A percentile compares a stretch with the other conserved stretches of the same genome.
Conservation (phyloP, 2,329 filamentous ascomycete genomes). For the Phoma sp. region DNA sequence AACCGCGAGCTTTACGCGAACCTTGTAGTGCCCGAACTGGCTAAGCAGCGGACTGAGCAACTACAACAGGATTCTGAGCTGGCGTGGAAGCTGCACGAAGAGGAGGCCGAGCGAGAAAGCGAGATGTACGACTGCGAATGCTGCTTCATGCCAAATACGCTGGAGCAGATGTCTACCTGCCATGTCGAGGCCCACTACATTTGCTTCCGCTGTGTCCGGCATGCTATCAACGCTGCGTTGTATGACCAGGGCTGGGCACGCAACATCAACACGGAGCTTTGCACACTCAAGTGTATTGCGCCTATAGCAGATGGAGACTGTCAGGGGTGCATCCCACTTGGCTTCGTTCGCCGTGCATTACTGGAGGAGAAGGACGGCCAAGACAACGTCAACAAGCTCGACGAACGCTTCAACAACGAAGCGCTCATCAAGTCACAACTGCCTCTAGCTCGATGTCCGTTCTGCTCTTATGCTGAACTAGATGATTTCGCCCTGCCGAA, state of each 20-base stretch:
- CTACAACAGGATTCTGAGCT: slow-evolving; percentile 50
- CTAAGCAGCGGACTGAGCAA: slow-evolving; percentile 49
- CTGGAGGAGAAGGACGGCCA: slow-evolving; percentile 71
- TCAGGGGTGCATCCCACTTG: slow-evolving; percentile 72
- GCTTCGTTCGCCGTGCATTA: slow-evolving; percentile 77
- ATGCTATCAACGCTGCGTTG: slow-evolving; percentile 82
- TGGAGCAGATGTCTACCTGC: slow-evolving; percentile 79
- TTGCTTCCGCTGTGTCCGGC: slow-evolving; percentile 82
- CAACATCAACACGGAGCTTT: slow-evolving; percentile 74
- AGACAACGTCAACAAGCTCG: slow-evolving; percentile 77
- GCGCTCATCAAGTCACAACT: slow-evolving; percentile 75
- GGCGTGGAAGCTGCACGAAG: slow-evolving; percentile 57
- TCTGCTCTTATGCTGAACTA: slow-evolving; percentile 89
- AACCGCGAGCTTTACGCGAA: slow-evolving; percentile 58
- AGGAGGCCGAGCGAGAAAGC: slow-evolving; percentile 55
- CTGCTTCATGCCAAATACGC: slow-evolving; percentile 74
- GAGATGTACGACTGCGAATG: slow-evolving; percentile 75
- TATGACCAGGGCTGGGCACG: slow-evolving; percentile 93
- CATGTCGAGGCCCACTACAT: slow-evolving; percentile 73
- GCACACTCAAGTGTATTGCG: slow-evolving; percentile 84
- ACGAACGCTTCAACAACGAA: slow-evolving; percentile 80
- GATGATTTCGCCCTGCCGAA: slow-evolving; percentile 59
- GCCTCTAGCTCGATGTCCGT: slow-evolving; percentile 83
- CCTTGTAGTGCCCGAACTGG: slow-evolving; percentile 54
- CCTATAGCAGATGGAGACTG: slow-evolving; percentile 69